Conservation (phyloP, 2,329 filamentous ascomycete genomes). For the Claviceps spartinae region DNA sequence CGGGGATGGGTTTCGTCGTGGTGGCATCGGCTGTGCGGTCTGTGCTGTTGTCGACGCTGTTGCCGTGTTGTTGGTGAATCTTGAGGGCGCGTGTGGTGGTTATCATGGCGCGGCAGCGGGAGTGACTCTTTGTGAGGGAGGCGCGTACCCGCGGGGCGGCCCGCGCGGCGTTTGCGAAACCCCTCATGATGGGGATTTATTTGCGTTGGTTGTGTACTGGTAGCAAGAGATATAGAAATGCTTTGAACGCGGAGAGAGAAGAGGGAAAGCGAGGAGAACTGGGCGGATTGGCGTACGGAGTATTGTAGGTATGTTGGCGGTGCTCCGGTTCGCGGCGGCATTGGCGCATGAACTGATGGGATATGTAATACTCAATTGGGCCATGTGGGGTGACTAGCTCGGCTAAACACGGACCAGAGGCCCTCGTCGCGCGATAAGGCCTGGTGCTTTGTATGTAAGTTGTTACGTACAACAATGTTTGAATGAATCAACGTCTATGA, state of each 20-base stretch:
- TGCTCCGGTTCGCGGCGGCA: no score
- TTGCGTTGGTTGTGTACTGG: not conserved
- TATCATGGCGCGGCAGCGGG: not conserved
- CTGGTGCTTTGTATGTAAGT: not conserved
- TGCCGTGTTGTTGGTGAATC: constrained; percentile 1
- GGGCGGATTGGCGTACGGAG: no score
- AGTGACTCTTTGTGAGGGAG: not conserved
- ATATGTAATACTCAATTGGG: no score
- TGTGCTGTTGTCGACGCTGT: constrained; percentile 5
- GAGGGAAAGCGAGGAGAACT: no score
- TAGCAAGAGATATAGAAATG: no score
- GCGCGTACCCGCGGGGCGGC: constrained; percentile 16
- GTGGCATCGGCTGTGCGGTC: constrained; percentile 9
- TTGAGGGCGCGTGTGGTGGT: no score
- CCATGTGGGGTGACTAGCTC: no score
- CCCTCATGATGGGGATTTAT: constrained; percentile 14
- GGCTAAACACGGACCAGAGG: no score
- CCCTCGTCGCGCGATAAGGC: no score
- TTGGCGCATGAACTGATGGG: no score
- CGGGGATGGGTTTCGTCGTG: not conserved
- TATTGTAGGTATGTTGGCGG: no score
- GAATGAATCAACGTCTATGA: not conserved
- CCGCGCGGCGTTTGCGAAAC: constrained; percentile 18
- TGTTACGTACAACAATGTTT: not conserved
- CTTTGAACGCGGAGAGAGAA: no score